Base-by-base conservation (phyloP, 2,329 filamentous ascomycete genomes). In the Aspergillus pseudoterreus region DNA sequence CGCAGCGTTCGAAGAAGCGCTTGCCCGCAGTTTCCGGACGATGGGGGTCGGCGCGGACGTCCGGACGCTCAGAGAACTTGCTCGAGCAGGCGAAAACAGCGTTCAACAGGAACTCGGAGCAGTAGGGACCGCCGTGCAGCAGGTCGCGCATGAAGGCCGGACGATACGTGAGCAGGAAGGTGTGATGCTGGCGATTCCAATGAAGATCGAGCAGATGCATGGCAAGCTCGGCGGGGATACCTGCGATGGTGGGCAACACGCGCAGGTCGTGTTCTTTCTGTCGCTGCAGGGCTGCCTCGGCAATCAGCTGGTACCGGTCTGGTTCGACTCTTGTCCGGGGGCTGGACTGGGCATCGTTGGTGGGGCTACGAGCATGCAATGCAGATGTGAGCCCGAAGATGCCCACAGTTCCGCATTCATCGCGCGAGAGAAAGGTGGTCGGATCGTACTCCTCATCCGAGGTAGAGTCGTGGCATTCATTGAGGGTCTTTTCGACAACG, bases 151-250 rank as follows among this genome's bases (percentile, higher is more conserved):
- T 80, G 43, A 82, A 80, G 0, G 72, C 75, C 0, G 80, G 76
- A 0, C 80, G 75, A 59, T 82, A 81, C 0, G 75, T 77, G 39
- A 81, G 67, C 1, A 77, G 56, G 47, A 72, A 71, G 5, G 76
- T 72, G 48, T 78, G 73, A 52, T 81, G 78, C 53, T 81, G 78
- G 4, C 78, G 74, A 57, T 78, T 81, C 77, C 78, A 81, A 49
- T 81, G 76, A 0, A 82, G 61, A 2, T 71, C 70, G 0, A 82
- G 64, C 4, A 82, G 61, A 49, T 82, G 77, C 67, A 80, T 75
- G 3, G 72, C 79, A 6, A 82, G 58, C 11, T 80, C 75, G 0
- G 78, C 11, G 14, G 39, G 17, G 17, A 42, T 42, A 12, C 39
- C 39, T 1, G 39, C 39, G 17, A 42, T 42, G 9, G 43, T 47